phyloP scores from a whole-genome alignment of 495 filamentous ascomycete genomes.

The Talaromyces adpressus region DNA sequence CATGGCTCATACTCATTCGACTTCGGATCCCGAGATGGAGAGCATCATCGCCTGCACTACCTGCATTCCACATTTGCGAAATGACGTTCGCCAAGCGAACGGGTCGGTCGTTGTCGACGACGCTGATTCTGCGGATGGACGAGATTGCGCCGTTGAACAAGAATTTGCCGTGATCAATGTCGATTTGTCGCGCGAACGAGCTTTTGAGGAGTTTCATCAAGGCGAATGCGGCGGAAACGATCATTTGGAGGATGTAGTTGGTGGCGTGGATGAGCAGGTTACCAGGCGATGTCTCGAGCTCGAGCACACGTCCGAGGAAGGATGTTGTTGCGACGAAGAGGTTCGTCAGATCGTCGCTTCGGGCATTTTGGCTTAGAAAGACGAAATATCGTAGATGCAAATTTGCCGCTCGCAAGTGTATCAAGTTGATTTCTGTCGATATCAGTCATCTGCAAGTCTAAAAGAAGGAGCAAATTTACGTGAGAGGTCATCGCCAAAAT shows the following conservation, averaged over 20 bases:
- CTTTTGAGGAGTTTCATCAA: conserved; percentile 82
- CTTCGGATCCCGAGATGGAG: conserved; percentile 40
- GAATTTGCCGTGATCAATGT: conserved; percentile 66
- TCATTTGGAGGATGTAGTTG: conserved; percentile 91
- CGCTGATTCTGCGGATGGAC: conserved; percentile 71
- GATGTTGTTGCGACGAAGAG: conserved; percentile 54
- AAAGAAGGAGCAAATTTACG: conserved; percentile 29
- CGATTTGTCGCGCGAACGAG: conserved; percentile 58
- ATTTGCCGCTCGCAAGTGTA: conserved; percentile 40
- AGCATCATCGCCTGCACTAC: conserved; percentile 28
- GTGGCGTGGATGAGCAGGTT: conserved; percentile 64
- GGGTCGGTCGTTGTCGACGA: conserved; percentile 78
- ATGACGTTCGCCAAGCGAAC: conserved; percentile 44
- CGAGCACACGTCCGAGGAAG: conserved; percentile 39
- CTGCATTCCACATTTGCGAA: conserved; percentile 44
- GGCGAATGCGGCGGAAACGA: conserved; percentile 79
- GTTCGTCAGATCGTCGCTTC: conserved; percentile 64
- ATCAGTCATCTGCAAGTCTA: conserved; percentile 53
- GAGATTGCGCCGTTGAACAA: conserved; percentile 73
- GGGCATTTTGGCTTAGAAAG: conserved; percentile 47
- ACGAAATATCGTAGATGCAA: conserved; percentile 41
- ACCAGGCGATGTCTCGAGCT: conserved; percentile 39
- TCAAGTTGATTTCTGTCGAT: conserved; percentile 53
- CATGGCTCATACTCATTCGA: conserved; percentile 46
- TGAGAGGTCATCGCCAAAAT: conserved; percentile 36